Percentiles rank a stretch among this genome's conserved stretches.
These are phyloP conservation scores for Sinapis alba DNA, from an alignment of 441 rosid species.

Conservation along the genomic window DNA sequence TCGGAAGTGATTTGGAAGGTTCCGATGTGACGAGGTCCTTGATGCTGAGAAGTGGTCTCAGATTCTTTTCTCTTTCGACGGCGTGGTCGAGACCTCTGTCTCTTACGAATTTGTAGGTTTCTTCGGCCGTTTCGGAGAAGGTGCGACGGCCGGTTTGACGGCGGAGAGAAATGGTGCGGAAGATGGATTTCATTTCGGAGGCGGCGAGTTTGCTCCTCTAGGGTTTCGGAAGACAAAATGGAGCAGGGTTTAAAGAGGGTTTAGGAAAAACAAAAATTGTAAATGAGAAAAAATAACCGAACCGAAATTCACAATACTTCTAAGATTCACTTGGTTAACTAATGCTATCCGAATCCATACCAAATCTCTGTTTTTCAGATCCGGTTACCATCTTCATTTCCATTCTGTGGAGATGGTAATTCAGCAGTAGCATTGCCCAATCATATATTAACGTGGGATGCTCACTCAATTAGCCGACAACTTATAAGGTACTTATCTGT, in stretches of 20 bases:
- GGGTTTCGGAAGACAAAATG: slow-evolving; percentile 10
- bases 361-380: neutral
- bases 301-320: neutral
- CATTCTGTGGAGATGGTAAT: too few species aligned
- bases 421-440: too few species aligned
- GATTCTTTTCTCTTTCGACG: slow-evolving; percentile 78
- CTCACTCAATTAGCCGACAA: too few species aligned
- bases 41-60: slow-evolving; percentile 62
- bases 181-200: slow-evolving; percentile 44
- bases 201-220: slow-evolving; percentile 1
- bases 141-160: slow-evolving; percentile 35
- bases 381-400: too few species aligned
- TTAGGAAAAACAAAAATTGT: neutral
- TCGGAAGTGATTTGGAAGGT: slow-evolving; percentile 80
- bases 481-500: too few species aligned
- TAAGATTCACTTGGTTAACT: neutral
- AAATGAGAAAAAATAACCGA: neutral
- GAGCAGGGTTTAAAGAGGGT: slow-evolving; percentile 24
- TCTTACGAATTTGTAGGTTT: slow-evolving; percentile 54
- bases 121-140: slow-evolving; percentile 45
- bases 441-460: too few species aligned
- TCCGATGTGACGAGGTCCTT: slow-evolving; percentile 80
- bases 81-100: slow-evolving; percentile 95
- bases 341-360: neutral
- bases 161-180: slow-evolving; percentile 33